A percentile compares a stretch with the other conserved stretches of the same genome.
phyloP scores from a whole-genome alignment of 2,329 filamentous ascomycete genomes.

The Orbilia brochopaga region DNA sequence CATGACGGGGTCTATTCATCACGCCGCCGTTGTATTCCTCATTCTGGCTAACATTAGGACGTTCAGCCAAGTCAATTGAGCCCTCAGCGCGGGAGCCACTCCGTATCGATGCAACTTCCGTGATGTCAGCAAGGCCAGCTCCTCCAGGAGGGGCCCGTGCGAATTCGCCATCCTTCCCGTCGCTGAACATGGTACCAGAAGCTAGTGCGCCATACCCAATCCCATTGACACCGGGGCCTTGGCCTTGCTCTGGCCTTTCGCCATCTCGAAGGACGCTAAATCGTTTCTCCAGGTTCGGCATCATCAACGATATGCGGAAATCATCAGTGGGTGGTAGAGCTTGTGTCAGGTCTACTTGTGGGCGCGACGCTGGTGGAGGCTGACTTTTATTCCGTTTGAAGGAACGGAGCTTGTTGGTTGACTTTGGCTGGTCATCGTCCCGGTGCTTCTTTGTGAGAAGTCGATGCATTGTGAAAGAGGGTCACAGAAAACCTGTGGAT shows the following conservation, averaged over 20 bases:
- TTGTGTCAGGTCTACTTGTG: conserved; percentile 72
- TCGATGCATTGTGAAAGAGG: conserved; percentile 33
- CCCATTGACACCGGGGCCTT: conserved; percentile 27
- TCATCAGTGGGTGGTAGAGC: conserved; percentile 83
- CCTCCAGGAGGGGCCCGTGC: conserved; percentile 21
- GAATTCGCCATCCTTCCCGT: conserved; percentile 83
- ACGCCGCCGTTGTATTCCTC: conserved; percentile 77
- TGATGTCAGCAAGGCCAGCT: conserved; percentile 68
- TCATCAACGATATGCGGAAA: conserved; percentile 92
- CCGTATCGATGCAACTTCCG: conserved; percentile 80
- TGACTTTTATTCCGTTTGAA: conserved; percentile 63
- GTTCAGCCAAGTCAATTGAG: conserved; percentile 43
- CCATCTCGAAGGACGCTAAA: conserved; percentile 68
- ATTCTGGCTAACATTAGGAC: conserved; percentile 56
- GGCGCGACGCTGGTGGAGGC: conserved; percentile 65
- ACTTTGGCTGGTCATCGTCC: conserved; percentile 43
- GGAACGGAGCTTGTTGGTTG: conserved; percentile 52
- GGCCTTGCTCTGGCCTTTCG: conserved; percentile 46
- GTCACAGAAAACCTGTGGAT: background rate
- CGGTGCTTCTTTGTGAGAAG: conserved; percentile 46
- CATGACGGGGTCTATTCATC: conserved; percentile 82
- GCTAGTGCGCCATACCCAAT: conserved; percentile 40
- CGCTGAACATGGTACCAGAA: conserved; percentile 69
- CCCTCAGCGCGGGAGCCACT: conserved; percentile 62
- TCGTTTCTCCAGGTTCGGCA: conserved; percentile 90